phyloP scores from a whole-genome alignment of 306 rosid species.

The Cucumis cinereus region DNA sequence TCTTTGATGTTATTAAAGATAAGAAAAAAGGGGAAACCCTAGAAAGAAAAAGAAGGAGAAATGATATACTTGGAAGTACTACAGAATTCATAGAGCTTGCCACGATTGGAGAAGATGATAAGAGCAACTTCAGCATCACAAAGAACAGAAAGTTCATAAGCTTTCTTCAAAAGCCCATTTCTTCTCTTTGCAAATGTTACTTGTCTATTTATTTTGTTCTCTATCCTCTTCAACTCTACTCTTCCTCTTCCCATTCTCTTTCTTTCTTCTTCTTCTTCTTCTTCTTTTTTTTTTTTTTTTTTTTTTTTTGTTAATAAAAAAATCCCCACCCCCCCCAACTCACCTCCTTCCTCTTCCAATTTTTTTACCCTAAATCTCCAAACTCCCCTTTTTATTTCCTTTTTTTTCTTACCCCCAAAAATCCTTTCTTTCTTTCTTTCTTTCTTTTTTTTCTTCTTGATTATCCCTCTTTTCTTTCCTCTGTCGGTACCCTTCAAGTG shows the following conservation, averaged over 20 bases:
- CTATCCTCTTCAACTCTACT: slow-evolving; percentile 13
- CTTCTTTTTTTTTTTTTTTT: too few species aligned
- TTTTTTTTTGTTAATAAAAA: too few species aligned
- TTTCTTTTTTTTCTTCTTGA: too few species aligned
- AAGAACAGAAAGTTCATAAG: slow-evolving; percentile 11
- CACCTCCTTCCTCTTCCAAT: background rate
- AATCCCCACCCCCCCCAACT: too few species aligned
- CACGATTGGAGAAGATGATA: slow-evolving; percentile 12
- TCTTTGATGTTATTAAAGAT: too few species aligned
- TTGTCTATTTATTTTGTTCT: slow-evolving; percentile 12
- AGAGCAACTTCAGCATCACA: slow-evolving; percentile 15
- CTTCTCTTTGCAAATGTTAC: slow-evolving; percentile 12
- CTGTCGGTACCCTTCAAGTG: slow-evolving; percentile 26
- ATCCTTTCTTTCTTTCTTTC: slow-evolving; percentile 10
- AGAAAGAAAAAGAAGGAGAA: background rate
- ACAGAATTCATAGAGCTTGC: slow-evolving; percentile 15
- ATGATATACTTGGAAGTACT: background rate
- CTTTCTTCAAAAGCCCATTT: slow-evolving; percentile 7
- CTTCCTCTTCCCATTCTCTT: slow-evolving; percentile 3
- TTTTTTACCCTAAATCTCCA: too few species aligned
- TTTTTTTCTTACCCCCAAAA: slow-evolving; percentile 1
- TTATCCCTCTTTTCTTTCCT: slow-evolving; percentile 28
- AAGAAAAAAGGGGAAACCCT: background rate
- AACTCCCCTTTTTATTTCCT: background rate
- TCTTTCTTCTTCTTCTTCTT: background rate